Base-by-base conservation (phyloP, 805 yeast species). In the Suhomyces kilbournensis region DNA sequence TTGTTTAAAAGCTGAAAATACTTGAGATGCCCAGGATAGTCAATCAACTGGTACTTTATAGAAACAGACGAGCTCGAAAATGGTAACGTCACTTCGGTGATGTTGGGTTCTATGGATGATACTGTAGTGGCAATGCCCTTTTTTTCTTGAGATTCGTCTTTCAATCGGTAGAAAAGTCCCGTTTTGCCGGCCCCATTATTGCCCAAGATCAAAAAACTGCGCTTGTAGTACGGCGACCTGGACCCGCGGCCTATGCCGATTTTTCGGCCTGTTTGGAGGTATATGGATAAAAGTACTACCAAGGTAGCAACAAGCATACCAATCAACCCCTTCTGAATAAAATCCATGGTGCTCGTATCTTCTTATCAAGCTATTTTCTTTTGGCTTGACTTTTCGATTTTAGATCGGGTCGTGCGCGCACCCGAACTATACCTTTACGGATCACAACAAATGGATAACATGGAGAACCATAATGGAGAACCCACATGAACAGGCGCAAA, bases 1-100 rank as follows among this genome's bases (percentile, higher is more conserved):
- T 80, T 79, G 50, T 79, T 78, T 53, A 83, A 72, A 48, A 85
- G 71, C 52, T 82, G 80, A 50, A 80, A 81, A 58, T 92, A 81
- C 68, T 90, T 90, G 51, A 80, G 71, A 69, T 88, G 91, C n/a
- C 97, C 97, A 2, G 99, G 99, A 56, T 84, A 84, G 62, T 93
- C 98, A 48, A 86, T 77, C 39, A 92, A 66, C 55, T 78, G 81
- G 62, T 55, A 75, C 28, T 57, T 51, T 72, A 78, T 51, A 61
- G 69, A 53, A 67, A 76, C 59, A 63, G 70, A 46, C 56, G 71
- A 50, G 47, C 63, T 67, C 39, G 76, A 56, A 44, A 74, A 59
- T 3, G 79, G 79, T 12, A 75, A 57, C n/a, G 53, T 50, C 14
- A 74, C 47, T 9, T 58, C 54, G 2, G 62, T 60, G 47, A 63